phyloP scores from a whole-genome alignment of 2,329 filamentous ascomycete genomes.

The Immersiporthe knoxdaviesiana region DNA sequence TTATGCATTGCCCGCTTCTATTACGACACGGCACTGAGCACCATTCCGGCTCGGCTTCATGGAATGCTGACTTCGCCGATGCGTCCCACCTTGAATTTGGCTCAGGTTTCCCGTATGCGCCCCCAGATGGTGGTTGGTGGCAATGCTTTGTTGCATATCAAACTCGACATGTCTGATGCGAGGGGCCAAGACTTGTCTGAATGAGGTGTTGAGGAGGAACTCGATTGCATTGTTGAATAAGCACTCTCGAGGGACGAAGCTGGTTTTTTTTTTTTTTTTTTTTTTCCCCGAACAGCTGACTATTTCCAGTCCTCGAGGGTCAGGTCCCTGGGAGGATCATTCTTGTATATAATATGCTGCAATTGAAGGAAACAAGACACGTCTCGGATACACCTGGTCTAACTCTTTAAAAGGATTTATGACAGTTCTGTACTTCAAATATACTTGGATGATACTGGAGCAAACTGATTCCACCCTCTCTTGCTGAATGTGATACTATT shows the following conservation, averaged over 20 bases:
- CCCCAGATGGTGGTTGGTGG: conserved; percentile 27
- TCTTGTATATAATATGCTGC: too few relatives aligned
- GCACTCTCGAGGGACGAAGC: conserved; percentile 4
- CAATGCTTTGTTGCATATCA: conserved; percentile 7
- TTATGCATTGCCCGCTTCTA: conserved; percentile 38
- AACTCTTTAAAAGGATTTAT: too few relatives aligned
- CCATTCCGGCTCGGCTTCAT: conserved; percentile 34
- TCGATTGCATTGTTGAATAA: conserved; percentile 16
- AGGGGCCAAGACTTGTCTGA: conserved; percentile 3
- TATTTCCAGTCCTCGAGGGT: too few relatives aligned
- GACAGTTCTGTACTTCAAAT: too few relatives aligned
- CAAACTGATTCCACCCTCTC: too few relatives aligned
- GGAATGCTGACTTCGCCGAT: conserved; percentile 35
- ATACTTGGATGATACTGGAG: too few relatives aligned
- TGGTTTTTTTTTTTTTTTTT: too few relatives aligned
- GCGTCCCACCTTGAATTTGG: conserved; percentile 39
- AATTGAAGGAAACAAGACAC: too few relatives aligned
- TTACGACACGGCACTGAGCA: conserved; percentile 41
- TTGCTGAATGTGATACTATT: too few relatives aligned
- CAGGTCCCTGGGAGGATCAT: too few relatives aligned
- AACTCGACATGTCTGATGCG: conserved; percentile 15
- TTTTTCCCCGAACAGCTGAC: too few relatives aligned
- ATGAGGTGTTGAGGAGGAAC: conserved; percentile 16
- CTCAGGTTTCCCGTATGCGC: conserved; percentile 42
- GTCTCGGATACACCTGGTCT: too few relatives aligned